phyloP scores from a whole-genome alignment of 495 filamentous ascomycete species.

The Pseudomonodictys pantanalensis region DNA sequence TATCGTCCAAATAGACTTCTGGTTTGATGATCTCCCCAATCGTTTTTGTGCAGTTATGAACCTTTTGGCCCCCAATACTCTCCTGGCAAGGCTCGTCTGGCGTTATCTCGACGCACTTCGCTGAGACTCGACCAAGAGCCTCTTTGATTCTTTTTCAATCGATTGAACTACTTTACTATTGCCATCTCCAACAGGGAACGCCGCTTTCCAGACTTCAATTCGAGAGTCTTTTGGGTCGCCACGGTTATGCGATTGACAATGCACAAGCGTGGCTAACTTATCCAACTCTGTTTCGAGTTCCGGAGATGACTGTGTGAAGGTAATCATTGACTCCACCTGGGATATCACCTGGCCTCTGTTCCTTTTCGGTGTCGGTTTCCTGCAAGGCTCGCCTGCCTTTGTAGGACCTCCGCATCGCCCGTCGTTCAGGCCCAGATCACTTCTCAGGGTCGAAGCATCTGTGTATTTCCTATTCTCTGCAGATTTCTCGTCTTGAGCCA shows the following conservation, averaged over 20 bases:
- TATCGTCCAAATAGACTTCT: slow-evolving; percentile 2
- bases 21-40: slow-evolving; percentile 6
- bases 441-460: no score
- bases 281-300: neutral
- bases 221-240: slow-evolving; percentile 1
- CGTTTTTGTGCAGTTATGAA: slow-evolving; percentile 7
- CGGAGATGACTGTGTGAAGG: neutral
- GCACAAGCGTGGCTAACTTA: slow-evolving; percentile 12
- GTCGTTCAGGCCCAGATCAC: no score
- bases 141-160: neutral
- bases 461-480: no score
- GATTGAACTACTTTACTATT: slow-evolving; percentile 1
- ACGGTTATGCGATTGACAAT: neutral
- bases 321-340: slow-evolving; percentile 5
- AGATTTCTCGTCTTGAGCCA: no score
- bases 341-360: no score
- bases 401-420: no score
- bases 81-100: neutral
- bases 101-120: neutral
- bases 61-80: slow-evolving; percentile 11
- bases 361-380: no score
- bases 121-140: neutral
- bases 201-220: neutral
- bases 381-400: no score
- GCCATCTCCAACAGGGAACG: neutral